Conservation (phyloP, 495 filamentous ascomycete genomes). For the Penicillium nucicola region DNA sequence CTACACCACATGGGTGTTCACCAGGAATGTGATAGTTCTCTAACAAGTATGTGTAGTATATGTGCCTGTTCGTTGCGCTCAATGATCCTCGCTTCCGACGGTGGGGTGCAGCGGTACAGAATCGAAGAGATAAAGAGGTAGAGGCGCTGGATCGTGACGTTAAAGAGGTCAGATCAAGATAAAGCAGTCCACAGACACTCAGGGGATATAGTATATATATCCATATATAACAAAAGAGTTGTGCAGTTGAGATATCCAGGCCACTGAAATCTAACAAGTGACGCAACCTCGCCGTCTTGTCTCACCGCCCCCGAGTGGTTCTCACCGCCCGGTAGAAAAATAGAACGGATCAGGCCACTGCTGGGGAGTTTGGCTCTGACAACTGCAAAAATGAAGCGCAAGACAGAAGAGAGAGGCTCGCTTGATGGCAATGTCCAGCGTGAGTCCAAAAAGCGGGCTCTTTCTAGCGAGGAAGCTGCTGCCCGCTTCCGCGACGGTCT, state of each 20-base stretch:
- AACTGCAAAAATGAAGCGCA: conserved; percentile 52
- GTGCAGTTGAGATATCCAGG: too few species aligned
- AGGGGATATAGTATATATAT: too few species aligned
- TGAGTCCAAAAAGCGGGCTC: conserved; percentile 49
- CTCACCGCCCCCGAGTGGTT: neutral
- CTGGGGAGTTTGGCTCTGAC: neutral
- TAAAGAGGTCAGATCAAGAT: too few species aligned
- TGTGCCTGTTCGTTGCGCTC: too few species aligned
- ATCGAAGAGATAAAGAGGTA: too few species aligned
- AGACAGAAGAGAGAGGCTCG: conserved; percentile 38
- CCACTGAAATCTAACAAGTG: too few species aligned
- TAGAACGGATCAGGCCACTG: conserved; percentile 16
- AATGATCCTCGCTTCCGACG: too few species aligned
- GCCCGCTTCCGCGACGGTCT: conserved; percentile 69
- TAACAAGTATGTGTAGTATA: neutral
- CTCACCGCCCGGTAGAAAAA: conserved; percentile 21
- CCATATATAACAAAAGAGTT: too few species aligned
- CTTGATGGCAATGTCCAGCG: conserved; percentile 40
- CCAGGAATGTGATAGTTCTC: neutral
- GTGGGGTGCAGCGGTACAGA: too few species aligned
- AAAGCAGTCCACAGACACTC: too few species aligned
- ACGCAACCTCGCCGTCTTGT: conserved; percentile 8
- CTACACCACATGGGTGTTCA: neutral
- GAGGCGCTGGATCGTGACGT: too few species aligned
- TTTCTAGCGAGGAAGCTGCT: conserved; percentile 45